Percentiles rank a stretch among this genome's conserved stretches.
Evolutionary conservation across 2,329 filamentous ascomycete species (phyloP).

Genomic region (Aulographum hederae): DNA sequence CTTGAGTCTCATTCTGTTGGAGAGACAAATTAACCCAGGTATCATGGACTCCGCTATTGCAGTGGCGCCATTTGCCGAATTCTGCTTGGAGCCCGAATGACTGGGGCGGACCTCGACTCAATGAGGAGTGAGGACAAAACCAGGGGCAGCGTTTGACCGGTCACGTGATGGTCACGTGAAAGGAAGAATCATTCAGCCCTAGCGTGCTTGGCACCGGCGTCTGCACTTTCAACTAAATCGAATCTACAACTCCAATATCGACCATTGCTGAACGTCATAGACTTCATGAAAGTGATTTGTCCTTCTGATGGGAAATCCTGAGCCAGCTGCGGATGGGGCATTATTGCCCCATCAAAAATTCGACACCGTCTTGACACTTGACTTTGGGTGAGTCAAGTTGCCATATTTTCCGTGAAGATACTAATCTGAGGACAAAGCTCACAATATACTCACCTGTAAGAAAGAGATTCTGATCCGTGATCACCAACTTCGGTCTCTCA

Average conservation of each 20-base stretch:
- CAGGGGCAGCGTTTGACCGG: no score
- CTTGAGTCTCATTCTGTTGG: no score
- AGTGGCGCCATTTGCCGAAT: no score
- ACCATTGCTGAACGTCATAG: neutral
- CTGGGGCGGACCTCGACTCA: no score
- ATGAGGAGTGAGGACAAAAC: no score
- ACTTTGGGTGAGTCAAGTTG: slow-evolving; percentile 33
- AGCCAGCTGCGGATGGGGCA: neutral
- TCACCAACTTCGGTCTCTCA: no score
- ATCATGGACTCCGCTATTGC: no score
- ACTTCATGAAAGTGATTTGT: slow-evolving; percentile 1
- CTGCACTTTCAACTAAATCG: neutral
- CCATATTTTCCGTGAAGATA: neutral
- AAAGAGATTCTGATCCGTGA: no score
- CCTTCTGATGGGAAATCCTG: neutral
- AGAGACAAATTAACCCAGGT: no score
- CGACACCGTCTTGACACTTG: slow-evolving; percentile 54
- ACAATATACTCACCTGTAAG: slow-evolving; percentile 58
- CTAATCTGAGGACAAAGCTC: slow-evolving; percentile 15
- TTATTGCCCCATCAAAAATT: slow-evolving; percentile 29
- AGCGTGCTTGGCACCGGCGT: neutral
- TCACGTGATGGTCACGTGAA: no score
- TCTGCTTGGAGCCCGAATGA: no score
- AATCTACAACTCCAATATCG: neutral
- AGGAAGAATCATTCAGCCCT: neutral